Conservation (phyloP, 2,329 filamentous ascomycete genomes). For the Leptosphaerulina australis region DNA sequence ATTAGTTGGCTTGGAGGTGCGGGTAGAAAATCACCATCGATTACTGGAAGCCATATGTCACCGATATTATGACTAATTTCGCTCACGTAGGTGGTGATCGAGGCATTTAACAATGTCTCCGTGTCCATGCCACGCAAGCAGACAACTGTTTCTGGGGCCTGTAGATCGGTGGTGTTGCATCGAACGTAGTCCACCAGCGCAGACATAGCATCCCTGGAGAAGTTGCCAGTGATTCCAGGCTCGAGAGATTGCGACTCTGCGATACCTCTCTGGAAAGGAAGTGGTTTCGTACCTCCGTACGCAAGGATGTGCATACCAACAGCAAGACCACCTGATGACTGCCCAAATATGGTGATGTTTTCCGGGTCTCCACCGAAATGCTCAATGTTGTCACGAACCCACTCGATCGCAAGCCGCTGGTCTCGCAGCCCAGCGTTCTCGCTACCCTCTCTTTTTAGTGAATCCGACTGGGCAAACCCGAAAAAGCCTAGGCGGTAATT, state of each 20-base stretch:
- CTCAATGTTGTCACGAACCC: constrained; percentile 48
- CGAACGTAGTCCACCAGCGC: constrained; percentile 51
- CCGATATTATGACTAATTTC: constrained; percentile 51
- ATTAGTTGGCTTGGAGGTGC: constrained; percentile 53
- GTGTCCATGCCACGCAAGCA: constrained; percentile 57
- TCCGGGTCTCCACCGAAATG: constrained; percentile 44
- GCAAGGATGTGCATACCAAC: constrained; percentile 45
- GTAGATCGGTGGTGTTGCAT: constrained; percentile 51
- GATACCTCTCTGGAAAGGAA: constrained; percentile 43
- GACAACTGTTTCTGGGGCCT: constrained; percentile 53
- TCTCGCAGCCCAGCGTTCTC: constrained; percentile 49
- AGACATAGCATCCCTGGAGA: constrained; percentile 56
- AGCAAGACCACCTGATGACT: constrained; percentile 46
- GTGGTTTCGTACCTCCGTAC: constrained; percentile 38
- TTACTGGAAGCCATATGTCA: constrained; percentile 59
- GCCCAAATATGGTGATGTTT: constrained; percentile 49
- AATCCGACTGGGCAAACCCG: constrained; percentile 46
- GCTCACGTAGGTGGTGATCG: constrained; percentile 51
- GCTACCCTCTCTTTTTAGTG: constrained; percentile 41
- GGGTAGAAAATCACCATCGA: constrained; percentile 59
- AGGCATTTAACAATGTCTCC: constrained; percentile 52
- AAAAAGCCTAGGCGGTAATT: constrained; percentile 50
- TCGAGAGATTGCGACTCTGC: constrained; percentile 58
- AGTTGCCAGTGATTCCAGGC: constrained; percentile 55
- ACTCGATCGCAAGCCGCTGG: constrained; percentile 48